Conservation (phyloP, 345 rosid species). For the Syzygium jambos region DNA sequence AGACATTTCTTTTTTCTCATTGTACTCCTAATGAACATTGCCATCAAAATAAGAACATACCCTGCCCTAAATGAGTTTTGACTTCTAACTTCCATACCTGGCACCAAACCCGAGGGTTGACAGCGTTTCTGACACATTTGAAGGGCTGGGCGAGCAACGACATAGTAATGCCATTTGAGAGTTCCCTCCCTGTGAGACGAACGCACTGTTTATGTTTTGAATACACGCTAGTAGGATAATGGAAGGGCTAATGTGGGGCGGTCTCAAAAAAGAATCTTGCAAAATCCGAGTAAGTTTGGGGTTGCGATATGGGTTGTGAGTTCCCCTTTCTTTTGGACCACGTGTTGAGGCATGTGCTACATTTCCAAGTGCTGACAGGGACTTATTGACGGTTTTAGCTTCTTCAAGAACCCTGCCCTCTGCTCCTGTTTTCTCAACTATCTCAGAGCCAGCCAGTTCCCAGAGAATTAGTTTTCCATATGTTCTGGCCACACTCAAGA, state of each 20-base stretch:
- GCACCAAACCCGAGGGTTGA: conserved; percentile 89
- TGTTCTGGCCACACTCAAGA: conserved; percentile 32
- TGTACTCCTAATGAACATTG: background rate
- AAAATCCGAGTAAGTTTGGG: conserved; percentile 83
- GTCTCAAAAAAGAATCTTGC: conserved; percentile 74
- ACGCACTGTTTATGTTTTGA: background rate
- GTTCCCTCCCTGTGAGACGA: conserved; percentile 59
- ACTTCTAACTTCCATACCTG: conserved; percentile 30
- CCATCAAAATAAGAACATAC: background rate
- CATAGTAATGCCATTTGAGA: conserved; percentile 71
- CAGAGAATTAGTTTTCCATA: conserved; percentile 67
- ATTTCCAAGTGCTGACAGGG: conserved; percentile 81
- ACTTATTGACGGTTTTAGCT: conserved; percentile 80
- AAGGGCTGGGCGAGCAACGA: conserved; percentile 80
- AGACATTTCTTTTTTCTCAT: background rate
- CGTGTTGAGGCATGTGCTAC: conserved; percentile 76
- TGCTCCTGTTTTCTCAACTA: conserved; percentile 89
- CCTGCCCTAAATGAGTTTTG: background rate
- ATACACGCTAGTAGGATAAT: background rate
- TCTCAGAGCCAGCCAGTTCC: conserved; percentile 93
- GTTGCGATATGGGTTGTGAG: conserved; percentile 71
- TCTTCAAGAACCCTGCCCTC: conserved; percentile 89
- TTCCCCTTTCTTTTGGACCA: conserved; percentile 44
- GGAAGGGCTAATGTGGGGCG: background rate
- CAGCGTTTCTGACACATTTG: conserved; percentile 68